Base-by-base conservation (phyloP, 345 rosid species). In the Eucalyptus curtisii region DNA sequence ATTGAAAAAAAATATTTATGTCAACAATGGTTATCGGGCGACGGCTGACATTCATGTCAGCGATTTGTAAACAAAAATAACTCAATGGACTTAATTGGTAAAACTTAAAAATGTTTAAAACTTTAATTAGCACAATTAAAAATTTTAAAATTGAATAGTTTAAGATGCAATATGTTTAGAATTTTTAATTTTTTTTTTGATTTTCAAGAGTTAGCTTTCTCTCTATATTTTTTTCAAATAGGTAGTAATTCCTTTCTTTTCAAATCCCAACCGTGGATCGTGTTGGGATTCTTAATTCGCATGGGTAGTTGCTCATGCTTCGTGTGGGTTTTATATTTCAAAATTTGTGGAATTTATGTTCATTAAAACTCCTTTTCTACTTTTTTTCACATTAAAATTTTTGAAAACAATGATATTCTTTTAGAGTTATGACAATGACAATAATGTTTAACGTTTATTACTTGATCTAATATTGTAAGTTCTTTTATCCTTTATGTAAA, bases 11-110 rank as follows among this genome's bases (percentile, higher is more conserved):
- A 3, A 50, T 1, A 16, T 3, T 50, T 50, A 50, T 50, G 2
- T 50, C 9, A 17, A 19, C 2, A 19, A 17, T 52, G 24, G 24
- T n/a, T n/a, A n/a, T n/a, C n/a, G n/a, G 0, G 9, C 4, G 0
- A 50, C 0, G 22, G 1, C 0, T 0, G 0, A 17, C 22, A 50
- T 3, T 22, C 0, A 50, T 50, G 55, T 50, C 0, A 17, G 2
- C 0, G 10, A 52, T 52, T 52, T 17, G 0, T 52, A 19, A 0
- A 52, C 55, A 52, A 52, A 50, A 52, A 17, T 52, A 52, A 50
- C 9, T 50, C 0, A 7, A 0, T 50, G 4, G 4, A 50, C 1
- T 50, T 3, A 17, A 50, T 50, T 7, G 0, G 22, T 3, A 17
- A 50, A 50, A 50, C 0, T 0, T 17, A 0, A 52, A 19, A 52